These are phyloP conservation scores for Plasmodium knowlesi DNA, from an alignment of 169 alveolate genomes.

Conservation along the genomic window DNA sequence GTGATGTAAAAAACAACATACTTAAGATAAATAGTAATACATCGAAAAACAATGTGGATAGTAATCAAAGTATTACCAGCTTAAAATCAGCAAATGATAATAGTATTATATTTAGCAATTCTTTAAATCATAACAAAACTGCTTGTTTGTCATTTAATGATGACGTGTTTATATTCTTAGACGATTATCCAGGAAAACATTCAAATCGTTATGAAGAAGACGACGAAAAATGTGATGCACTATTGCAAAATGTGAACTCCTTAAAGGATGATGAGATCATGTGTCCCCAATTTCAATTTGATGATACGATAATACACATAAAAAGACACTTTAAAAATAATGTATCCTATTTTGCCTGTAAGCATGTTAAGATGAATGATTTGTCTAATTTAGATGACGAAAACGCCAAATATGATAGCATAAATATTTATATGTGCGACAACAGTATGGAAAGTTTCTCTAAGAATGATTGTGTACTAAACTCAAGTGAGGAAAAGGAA, in stretches of 20 bases:
- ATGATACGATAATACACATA: slow-evolving; percentile 63
- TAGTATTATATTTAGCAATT: slow-evolving; percentile 71
- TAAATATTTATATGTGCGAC: slow-evolving; percentile 51
- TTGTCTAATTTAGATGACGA: slow-evolving; percentile 42
- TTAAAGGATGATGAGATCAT: slow-evolving; percentile 9
- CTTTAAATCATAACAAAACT: slow-evolving; percentile 36
- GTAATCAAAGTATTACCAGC: slow-evolving; percentile 28
- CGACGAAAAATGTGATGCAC: slow-evolving; percentile 12
- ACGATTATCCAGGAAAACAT: slow-evolving; percentile 27
- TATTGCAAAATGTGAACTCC: slow-evolving; percentile 28
- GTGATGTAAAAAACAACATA: slow-evolving; percentile 46
- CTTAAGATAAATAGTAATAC: slow-evolving; percentile 40
- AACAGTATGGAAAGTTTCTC: slow-evolving; percentile 17
- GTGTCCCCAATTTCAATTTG: not conserved
- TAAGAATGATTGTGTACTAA: slow-evolving; percentile 8
- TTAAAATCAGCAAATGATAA: slow-evolving; percentile 23
- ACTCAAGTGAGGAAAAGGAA: slow-evolving; percentile 12
- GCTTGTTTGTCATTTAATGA: slow-evolving; percentile 55
- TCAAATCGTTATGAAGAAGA: slow-evolving; percentile 8
- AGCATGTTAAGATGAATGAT: slow-evolving; percentile 39
- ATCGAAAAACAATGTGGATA: not conserved
- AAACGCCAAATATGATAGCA: slow-evolving; percentile 42
- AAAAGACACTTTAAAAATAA: slow-evolving; percentile 49
- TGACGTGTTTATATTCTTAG: slow-evolving; percentile 64
- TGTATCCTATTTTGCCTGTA: slow-evolving; percentile 66